Base-by-base conservation (phyloP, 2,329 filamentous ascomycete species). In the Metarhizium rileyi region DNA sequence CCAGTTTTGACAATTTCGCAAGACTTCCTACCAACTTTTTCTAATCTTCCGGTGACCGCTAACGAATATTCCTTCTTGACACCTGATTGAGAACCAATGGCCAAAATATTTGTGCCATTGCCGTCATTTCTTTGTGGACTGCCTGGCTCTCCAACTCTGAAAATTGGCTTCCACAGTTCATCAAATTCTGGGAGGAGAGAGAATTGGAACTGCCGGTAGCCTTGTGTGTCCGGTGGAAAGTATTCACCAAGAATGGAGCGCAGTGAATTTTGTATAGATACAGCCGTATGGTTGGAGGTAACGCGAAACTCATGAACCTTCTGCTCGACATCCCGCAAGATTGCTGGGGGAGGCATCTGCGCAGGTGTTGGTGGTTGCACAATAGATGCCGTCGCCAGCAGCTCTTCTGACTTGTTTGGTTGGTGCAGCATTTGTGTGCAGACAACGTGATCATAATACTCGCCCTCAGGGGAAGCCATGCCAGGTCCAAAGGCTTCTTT, bases 71-170 rank as follows among this genome's bases (percentile, higher is more conserved):
- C 70, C 52, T 68, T 73, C 27, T 70, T 70, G 1, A 83, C 78
- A 2, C 71, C 74, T 23, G 68, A 67, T 54, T 84, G 77, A 4
- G 73, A 71, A 3, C 81, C 80, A 20, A 84, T 66, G 2, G 80
- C 80, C 12, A 84, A 61, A 3, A 84, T 79, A 45, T 82, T 70
- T 55, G 83, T 78, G 12, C 80, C 63, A 35, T 68, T 65, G 12
- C 62, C 63, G 26, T 67, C 63, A 5, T 63, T 59, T 22, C 55
- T 50, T 4, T 55, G 60, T 0, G 59, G 60, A 46, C 53, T 63
- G 1, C 54, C 59, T 0, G 61, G 50, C 16, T 67, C 64, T 0
- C 58, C 55, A 27, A 72, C 68, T 33, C 59, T 64, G 43, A 80
- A 75, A 1, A 81, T 66, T 2, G 76, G 75, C 47, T 70, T 70